These are phyloP conservation scores for Trichoderma guizhouense DNA, from an alignment of 2,329 filamentous ascomycete species.

Conservation along the genomic window DNA sequence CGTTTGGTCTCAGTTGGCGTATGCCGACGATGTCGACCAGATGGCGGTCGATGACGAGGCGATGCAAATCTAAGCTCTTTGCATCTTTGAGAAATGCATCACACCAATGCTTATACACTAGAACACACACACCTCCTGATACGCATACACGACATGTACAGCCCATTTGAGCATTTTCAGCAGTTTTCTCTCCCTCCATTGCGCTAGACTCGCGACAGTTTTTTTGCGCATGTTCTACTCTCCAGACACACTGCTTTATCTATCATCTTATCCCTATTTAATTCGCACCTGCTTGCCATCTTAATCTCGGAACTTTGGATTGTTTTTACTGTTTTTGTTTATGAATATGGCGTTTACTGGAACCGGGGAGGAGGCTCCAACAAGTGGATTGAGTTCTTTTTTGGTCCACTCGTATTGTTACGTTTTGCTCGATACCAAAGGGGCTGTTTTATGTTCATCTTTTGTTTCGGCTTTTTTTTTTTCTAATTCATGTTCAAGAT, in stretches of 20 bases:
- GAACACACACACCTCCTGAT: neutral
- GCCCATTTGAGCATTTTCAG: constrained; percentile 1
- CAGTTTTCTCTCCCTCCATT: neutral
- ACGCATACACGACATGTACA: constrained; percentile 3
- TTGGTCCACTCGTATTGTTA: constrained; percentile 2
- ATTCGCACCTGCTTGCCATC: constrained; percentile 8
- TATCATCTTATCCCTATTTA: constrained; percentile 2
- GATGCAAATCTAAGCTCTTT: constrained; percentile 22
- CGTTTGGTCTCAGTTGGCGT: constrained; percentile 77
- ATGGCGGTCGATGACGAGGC: constrained; percentile 31
- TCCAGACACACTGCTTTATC: neutral
- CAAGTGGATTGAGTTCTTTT: neutral
- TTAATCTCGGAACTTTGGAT: constrained; percentile 2
- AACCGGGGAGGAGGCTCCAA: neutral
- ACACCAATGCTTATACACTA: neutral
- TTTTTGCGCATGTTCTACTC: neutral
- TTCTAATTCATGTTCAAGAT: neutral
- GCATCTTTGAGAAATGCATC: neutral
- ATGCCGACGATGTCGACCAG: constrained; percentile 46
- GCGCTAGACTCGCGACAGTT: neutral
- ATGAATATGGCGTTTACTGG: constrained; percentile 9
- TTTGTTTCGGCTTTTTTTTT: neutral
- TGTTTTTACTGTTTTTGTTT: constrained; percentile 1
- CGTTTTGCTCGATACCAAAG: constrained; percentile 16
- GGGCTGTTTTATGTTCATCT: constrained; percentile 1